Evolutionary conservation across 768 basidiomycete species (phyloP), one percentile per base, ranked within the genome.

Genomic region (Lactarius sanguifluus): DNA sequence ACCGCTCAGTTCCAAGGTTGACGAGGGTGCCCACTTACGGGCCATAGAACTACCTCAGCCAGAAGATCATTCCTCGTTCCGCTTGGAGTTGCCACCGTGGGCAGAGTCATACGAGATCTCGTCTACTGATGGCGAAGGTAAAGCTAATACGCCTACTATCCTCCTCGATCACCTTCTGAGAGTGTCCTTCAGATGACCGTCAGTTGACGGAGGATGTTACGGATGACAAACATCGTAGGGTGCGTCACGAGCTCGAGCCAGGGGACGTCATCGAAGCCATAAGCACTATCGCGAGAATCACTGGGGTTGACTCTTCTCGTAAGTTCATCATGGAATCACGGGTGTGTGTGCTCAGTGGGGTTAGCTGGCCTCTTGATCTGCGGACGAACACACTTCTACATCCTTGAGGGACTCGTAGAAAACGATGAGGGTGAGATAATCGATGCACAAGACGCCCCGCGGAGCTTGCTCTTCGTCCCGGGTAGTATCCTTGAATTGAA

Each of bases 241-340:
- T 97, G 8, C 83, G 93, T 47, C 92, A 94, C 72, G 89, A 94
- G 65, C 80, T 96, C 30, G 92, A 95, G 73, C 86, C 91, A 28
- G 92, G 92, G 4, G 95, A 98, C 74, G 84, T 94, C 9, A 92
- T 98, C 41, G 92, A 96, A 69, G 92, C 87, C 16, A 86, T 92
- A 8, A 83, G 83, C 61, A 98, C 95, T 13, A 92, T 96, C 57
- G 91, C 92, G 7, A 85, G 94, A 15, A 86, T 97, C 58, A 87
- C 86, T 16, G 96, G 95, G 1, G 92, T 98, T 5, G 96, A 97
- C 76, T 92, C 93, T 18, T 93, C 89, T 66, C 94, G 94, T 95
- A 69, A 74, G 90, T 80, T 1, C 30, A 57, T 38, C 25, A 20
- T 65, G 0, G 15, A 54, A 43, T 54, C 65, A 34, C 41, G 57